A percentile compares a stretch with the other conserved stretches of the same genome.
Conservation (phyloP, 208 protist genomes). For the Wallacemonas sp. region DNA sequence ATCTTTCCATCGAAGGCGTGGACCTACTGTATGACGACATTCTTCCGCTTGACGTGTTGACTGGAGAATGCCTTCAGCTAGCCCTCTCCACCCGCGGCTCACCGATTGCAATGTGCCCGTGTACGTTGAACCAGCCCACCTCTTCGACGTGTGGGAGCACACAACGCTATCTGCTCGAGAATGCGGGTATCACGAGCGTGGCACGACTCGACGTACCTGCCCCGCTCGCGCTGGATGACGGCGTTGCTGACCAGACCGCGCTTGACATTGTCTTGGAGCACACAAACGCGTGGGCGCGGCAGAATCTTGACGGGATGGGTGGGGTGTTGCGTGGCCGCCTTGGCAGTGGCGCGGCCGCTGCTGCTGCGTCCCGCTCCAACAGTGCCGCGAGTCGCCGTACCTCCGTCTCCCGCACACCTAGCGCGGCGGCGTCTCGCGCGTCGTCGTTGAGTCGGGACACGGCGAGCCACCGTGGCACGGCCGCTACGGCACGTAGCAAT, state of each 20-base stretch:
- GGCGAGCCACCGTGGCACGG: background rate
- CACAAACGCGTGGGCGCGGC: background rate
- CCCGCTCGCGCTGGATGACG: background rate
- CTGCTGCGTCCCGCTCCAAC: background rate
- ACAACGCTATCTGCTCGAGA: background rate
- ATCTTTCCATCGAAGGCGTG: slow-evolving; percentile 19
- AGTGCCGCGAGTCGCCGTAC: background rate
- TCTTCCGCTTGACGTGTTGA: background rate
- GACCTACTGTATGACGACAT: background rate
- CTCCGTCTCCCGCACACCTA: slow-evolving; percentile 2
- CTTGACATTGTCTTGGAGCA: slow-evolving; percentile 8
- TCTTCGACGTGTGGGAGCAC: background rate
- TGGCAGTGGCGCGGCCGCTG: background rate
- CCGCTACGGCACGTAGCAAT: background rate
- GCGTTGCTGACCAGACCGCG: background rate
- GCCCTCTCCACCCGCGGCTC: background rate
- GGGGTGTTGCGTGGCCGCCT: background rate
- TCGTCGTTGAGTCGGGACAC: background rate
- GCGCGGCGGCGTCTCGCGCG: background rate
- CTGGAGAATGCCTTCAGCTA: background rate
- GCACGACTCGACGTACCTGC: background rate
- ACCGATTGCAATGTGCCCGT: background rate
- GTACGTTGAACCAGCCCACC: background rate
- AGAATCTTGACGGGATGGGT: background rate
- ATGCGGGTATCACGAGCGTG: background rate